phyloP scores from a whole-genome alignment of 2,329 filamentous ascomycete genomes.

The Helicocarpus griseus region DNA sequence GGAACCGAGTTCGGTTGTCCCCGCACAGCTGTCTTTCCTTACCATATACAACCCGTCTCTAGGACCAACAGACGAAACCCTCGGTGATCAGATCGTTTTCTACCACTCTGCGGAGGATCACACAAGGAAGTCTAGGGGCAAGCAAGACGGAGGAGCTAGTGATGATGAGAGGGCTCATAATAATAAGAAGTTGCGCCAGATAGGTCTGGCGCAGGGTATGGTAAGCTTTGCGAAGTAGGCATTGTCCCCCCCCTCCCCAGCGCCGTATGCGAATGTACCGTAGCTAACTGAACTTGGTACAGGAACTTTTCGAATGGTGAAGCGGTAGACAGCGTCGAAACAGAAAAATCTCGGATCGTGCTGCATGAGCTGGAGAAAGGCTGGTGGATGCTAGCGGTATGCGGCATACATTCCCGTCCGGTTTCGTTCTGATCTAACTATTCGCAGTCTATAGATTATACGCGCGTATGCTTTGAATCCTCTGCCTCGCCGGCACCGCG shows the following conservation, averaged over 20 bases:
- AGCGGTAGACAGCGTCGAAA: slow-evolving; percentile 77
- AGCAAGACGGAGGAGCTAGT: slow-evolving; percentile 19
- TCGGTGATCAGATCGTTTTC: slow-evolving; percentile 82
- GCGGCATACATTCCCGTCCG: slow-evolving; percentile 21
- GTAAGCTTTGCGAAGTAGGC: slow-evolving; percentile 69
- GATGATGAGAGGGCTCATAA: slow-evolving; percentile 46
- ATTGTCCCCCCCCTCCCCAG: slow-evolving; percentile 3
- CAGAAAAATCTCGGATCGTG: slow-evolving; percentile 75
- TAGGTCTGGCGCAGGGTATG: slow-evolving; percentile 95
- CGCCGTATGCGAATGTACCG: slow-evolving; percentile 4
- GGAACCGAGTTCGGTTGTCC: slow-evolving; percentile 42
- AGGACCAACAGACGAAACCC: slow-evolving; percentile 60
- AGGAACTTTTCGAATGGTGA: slow-evolving; percentile 73
- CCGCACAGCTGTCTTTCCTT: slow-evolving; percentile 80
- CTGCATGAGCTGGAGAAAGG: slow-evolving; percentile 77
- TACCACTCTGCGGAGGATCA: slow-evolving; percentile 54
- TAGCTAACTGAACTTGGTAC: slow-evolving; percentile 8
- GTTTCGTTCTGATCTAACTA: slow-evolving; percentile 9
- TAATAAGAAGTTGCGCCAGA: slow-evolving; percentile 82
- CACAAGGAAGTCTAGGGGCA: slow-evolving; percentile 14
- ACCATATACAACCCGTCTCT: slow-evolving; percentile 91
- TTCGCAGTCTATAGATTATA: slow-evolving; percentile 67
- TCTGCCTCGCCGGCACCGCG: slow-evolving; percentile 31
- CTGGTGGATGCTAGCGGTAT: slow-evolving; percentile 92
- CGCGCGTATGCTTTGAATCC: slow-evolving; percentile 53